Percentiles rank a stretch among this genome's conserved stretches.
Conservation (phyloP, 2,329 filamentous ascomycete species). For the Xylaria hypoxylon region DNA sequence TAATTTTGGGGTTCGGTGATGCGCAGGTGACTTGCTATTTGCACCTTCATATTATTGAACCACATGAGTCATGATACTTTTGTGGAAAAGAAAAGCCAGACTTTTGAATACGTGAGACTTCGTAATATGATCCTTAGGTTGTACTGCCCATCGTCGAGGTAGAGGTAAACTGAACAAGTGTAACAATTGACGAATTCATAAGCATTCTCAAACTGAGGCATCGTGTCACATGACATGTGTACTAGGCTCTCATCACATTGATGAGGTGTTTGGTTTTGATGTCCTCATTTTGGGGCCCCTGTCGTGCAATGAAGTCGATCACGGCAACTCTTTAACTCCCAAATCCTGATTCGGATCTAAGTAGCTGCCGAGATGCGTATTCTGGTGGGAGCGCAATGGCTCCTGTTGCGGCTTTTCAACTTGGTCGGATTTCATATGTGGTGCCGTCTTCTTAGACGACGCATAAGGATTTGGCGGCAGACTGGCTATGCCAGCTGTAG, state of each 20-base stretch:
- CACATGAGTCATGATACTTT: background rate
- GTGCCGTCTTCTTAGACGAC: slow-evolving; percentile 41
- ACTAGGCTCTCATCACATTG: slow-evolving; percentile 44
- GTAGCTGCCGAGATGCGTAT: slow-evolving; percentile 17
- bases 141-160: background rate
- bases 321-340: slow-evolving; percentile 20
- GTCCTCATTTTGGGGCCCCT: background rate
- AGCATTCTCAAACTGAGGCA: slow-evolving; percentile 6
- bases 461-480: slow-evolving; percentile 52
- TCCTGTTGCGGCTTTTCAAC: slow-evolving; percentile 54
- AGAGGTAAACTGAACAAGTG: background rate
- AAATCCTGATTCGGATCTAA: slow-evolving; percentile 49
- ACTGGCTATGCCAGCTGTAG: slow-evolving; percentile 46
- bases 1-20: background rate
- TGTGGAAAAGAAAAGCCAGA: slow-evolving; percentile 4
- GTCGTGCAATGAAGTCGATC: slow-evolving; percentile 5
- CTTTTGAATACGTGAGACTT: slow-evolving; percentile 9
- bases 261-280: slow-evolving; percentile 34
- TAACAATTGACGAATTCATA: slow-evolving; percentile 13
- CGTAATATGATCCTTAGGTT: background rate
- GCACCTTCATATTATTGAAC: background rate
- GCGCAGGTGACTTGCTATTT: background rate
- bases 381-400: slow-evolving; percentile 53
- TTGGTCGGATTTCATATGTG: slow-evolving; percentile 26
- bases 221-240: slow-evolving; percentile 33